phyloP scores from a whole-genome alignment of 2,329 filamentous ascomycete genomes.

The Neocatenulostroma microsporum region DNA sequence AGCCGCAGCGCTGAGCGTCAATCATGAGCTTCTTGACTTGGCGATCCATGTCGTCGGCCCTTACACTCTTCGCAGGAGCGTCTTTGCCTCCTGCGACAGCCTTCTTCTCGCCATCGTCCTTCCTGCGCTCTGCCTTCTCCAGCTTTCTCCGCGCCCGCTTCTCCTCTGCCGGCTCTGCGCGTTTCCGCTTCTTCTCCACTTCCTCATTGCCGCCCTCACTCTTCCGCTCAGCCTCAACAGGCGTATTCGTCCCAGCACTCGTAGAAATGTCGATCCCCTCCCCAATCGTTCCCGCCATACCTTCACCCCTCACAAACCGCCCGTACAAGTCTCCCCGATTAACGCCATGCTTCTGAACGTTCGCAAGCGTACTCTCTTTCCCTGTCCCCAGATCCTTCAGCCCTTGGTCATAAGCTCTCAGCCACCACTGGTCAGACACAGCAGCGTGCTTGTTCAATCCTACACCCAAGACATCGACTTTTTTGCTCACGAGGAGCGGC shows the following conservation, averaged over 20 bases:
- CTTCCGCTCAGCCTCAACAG: slow-evolving; percentile 11
- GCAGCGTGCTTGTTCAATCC: slow-evolving; percentile 62
- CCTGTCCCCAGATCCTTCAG: slow-evolving; percentile 63
- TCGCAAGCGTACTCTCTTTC: slow-evolving; percentile 50
- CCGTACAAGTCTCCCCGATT: slow-evolving; percentile 60
- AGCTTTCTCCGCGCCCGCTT: slow-evolving; percentile 5
- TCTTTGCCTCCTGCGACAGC: no score
- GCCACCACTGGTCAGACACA: slow-evolving; percentile 86
- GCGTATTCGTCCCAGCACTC: slow-evolving; percentile 2
- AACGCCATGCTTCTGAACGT: slow-evolving; percentile 41
- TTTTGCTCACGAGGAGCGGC: slow-evolving; percentile 74
- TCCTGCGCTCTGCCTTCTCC: no score
- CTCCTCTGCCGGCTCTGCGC: slow-evolving; percentile 5
- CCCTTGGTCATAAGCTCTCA: slow-evolving; percentile 87
- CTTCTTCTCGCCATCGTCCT: no score
- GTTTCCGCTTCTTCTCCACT: slow-evolving; percentile 9
- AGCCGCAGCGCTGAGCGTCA: not conserved
- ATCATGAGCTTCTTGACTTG: not conserved
- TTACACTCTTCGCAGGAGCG: not conserved
- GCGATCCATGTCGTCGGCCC: not conserved
- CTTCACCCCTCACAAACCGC: slow-evolving; percentile 75
- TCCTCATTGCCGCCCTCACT: slow-evolving; percentile 6
- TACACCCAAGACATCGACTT: slow-evolving; percentile 71
- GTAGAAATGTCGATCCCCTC: slow-evolving; percentile 7
- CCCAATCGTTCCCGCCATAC: slow-evolving; percentile 62